These are phyloP conservation scores for Aspergillus taichungensis DNA, from an alignment of 495 filamentous ascomycete species.

Conservation along the genomic window DNA sequence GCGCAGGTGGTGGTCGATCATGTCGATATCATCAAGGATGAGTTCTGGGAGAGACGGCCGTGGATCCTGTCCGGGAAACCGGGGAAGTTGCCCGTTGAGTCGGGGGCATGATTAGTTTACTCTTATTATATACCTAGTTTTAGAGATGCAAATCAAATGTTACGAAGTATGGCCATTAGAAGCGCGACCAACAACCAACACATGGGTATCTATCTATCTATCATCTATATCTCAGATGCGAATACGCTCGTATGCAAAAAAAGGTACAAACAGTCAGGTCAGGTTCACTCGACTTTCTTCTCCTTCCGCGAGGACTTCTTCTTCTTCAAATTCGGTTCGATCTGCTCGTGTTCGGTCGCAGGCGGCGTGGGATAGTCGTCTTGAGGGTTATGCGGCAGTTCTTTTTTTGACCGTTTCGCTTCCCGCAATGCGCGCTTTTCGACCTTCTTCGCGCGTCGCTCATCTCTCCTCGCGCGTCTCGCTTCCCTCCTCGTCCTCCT, in stretches of 20 bases:
- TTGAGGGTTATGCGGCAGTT: constrained; percentile 13
- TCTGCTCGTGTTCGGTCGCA: constrained; percentile 24
- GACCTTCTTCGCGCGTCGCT: constrained; percentile 19
- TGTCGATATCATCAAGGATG: constrained; percentile 86
- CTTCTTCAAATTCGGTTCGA: constrained; percentile 11
- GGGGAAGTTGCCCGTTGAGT: constrained; percentile 53
- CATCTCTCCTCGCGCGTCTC: constrained; percentile 22
- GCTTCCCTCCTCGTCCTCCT: constrained; percentile 23
- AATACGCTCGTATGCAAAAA: constrained; percentile 11
- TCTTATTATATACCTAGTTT: no score
- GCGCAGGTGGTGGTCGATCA: constrained; percentile 73
- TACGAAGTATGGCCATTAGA: no score
- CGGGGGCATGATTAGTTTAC: constrained; percentile 12
- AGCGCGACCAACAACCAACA: constrained; percentile 2
- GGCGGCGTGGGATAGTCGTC: constrained; percentile 34
- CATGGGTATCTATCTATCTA: constrained; percentile 27
- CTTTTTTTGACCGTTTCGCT: constrained; percentile 16
- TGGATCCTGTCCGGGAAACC: constrained; percentile 77
- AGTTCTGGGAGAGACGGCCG: constrained; percentile 80
- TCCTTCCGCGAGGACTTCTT: constrained; percentile 25
- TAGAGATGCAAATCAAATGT: no score
- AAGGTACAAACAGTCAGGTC: constrained; percentile 1
- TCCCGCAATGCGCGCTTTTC: constrained; percentile 10
- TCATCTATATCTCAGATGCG: constrained; percentile 17
- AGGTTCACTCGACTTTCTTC: constrained; percentile 25